Base-by-base conservation (phyloP, 2,329 filamentous ascomycete genomes). In the Pestalotiopsis sp. region DNA sequence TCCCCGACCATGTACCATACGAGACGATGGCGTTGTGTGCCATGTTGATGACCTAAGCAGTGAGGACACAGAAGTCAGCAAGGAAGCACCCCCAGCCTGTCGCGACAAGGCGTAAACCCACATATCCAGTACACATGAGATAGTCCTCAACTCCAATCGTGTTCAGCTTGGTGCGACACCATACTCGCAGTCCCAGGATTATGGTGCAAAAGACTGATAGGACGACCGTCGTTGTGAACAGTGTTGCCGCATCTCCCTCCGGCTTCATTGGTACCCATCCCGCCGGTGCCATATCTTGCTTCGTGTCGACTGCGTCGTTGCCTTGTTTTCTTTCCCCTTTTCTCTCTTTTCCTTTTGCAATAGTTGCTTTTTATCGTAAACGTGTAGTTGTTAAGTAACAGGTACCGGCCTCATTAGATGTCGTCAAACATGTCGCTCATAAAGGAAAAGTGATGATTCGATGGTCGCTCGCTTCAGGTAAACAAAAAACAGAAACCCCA, bases 1-100 rank as follows among this genome's bases (percentile, higher is more conserved):
- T 69, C 41, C 74, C 69, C 13, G 69, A 72, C 63, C 75, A 74
- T 14, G 71, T 72, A 64, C 75, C 73, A 61, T 75, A 76, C 13
- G 62, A 59, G 6, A 71, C 60, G 12, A 71, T 60, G 3, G 68
- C 17, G 55, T 71, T 71, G 45, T 71, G 70, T 23, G 66, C 70
- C 68, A 71, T 70, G 23, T 71, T 71, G 58, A 71, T 68, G 20
- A 70, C 20, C 68, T 71, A 57, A 57, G n/a, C 17, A 62, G 11
- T 4, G 6, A 45, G 38, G n/a, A 3, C 5, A 52, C 17, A 20
- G 9, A 27, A 23, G 20, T 64, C 27, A 64, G n/a, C n/a, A 60
- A 31, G 36, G n/a, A 64, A n/a, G 7, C 4, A 20, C 17, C 17
- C 45, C 17, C 12, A 23, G 12, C 9, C 23, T 39, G 11, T 14